Percentiles rank a stretch among this genome's conserved stretches.
Conservation (phyloP, 1,284 basidiomycete species). For the Fistulinella cinereoalba region DNA sequence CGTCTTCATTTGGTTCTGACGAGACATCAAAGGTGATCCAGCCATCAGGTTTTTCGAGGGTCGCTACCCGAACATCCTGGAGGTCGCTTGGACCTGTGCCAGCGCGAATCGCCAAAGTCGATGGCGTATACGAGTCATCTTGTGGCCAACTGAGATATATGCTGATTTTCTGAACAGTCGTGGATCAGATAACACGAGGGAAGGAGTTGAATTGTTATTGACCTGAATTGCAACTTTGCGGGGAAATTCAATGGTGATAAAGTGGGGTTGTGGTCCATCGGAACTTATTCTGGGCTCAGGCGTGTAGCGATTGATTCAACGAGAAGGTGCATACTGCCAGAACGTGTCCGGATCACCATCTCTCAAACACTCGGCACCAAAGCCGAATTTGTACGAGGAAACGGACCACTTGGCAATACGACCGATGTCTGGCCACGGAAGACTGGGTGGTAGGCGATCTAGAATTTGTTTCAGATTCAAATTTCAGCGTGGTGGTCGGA, state of each 20-base stretch:
- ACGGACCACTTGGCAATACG: constrained; percentile 93
- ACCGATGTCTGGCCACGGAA: constrained; percentile 79
- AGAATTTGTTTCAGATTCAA: constrained; percentile 2
- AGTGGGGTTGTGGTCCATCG: constrained; percentile 96
- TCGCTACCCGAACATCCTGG: constrained; percentile 85
- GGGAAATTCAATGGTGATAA: constrained; percentile 92
- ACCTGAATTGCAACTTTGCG: constrained; percentile 89
- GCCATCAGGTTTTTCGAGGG: constrained; percentile 87
- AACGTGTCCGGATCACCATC: constrained; percentile 91
- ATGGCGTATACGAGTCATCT: constrained; percentile 98
- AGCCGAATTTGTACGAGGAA: constrained; percentile 95
- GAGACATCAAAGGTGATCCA: constrained; percentile 93
- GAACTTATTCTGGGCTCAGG: constrained; percentile 55
- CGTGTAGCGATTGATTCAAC: background rate
- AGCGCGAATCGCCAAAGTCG: constrained; percentile 84
- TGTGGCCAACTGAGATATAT: constrained; percentile 83
- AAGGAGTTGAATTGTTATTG: constrained; percentile 4
- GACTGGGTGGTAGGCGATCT: constrained; percentile 45
- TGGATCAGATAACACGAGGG: background rate
- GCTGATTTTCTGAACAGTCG: constrained; percentile 73
- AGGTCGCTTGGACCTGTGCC: constrained; percentile 92
- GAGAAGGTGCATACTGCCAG: constrained; percentile 83
- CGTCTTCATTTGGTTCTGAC: constrained; percentile 75
- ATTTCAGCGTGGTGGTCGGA: background rate
- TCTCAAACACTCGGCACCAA: constrained; percentile 88